Conservation (phyloP, 148 eudicot genomes). For the Arctostaphylos glauca region DNA sequence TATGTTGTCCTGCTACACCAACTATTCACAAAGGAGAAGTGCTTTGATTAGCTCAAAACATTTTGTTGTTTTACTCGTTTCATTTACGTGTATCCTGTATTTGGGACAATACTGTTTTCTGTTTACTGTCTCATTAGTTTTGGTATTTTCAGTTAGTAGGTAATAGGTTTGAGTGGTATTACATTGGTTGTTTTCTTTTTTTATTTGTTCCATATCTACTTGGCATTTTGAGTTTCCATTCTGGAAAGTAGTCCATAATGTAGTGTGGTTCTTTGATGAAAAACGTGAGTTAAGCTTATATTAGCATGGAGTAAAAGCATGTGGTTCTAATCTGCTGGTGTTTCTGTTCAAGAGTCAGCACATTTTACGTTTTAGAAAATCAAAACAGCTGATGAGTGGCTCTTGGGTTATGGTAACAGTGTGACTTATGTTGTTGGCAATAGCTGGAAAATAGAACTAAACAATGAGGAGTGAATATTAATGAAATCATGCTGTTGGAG, state of each 20-base stretch:
- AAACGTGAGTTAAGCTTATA: not conserved
- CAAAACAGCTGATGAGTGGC: no score
- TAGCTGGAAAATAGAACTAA: no score
- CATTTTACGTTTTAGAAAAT: no score
- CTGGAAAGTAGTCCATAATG: not conserved
- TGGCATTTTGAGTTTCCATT: not conserved
- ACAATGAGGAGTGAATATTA: no score
- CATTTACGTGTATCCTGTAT: not conserved
- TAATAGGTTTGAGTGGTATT: not conserved
- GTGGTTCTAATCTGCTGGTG: no score
- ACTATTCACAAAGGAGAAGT: not conserved
- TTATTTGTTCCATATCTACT: not conserved
- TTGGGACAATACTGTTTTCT: not conserved
- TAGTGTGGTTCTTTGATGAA: not conserved
- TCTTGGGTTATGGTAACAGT: no score
- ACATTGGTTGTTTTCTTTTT: not conserved
- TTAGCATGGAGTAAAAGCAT: slow-evolving; percentile 12
- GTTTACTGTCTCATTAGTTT: not conserved
- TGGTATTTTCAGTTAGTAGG: not conserved
- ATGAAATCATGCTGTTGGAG: no score
- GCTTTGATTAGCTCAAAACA: not conserved
- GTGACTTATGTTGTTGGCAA: no score
- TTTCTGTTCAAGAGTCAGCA: no score
- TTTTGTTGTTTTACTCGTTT: not conserved
- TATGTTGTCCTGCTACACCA: not conserved